Conservation (phyloP, 2,329 filamentous ascomycete genomes). For the Cadophora sp. region DNA sequence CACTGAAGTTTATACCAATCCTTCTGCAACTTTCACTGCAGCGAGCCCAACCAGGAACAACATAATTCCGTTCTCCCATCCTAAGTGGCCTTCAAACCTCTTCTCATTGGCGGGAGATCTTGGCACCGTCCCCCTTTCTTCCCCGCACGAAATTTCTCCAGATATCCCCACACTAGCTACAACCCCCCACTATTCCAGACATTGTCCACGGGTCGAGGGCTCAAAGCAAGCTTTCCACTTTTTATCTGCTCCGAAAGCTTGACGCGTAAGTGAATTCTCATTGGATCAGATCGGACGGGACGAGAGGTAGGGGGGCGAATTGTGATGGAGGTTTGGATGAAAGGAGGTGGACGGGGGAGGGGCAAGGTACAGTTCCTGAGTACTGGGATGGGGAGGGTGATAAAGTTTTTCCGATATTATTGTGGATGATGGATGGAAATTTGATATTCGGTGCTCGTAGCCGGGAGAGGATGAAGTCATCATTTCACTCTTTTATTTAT, state of each 20-base stretch:
- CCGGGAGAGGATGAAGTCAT: neutral
- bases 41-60: neutral
- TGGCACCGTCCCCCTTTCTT: conserved; percentile 13
- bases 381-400: neutral
- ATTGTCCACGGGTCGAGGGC: neutral
- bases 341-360: neutral
- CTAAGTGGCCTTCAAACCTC: neutral
- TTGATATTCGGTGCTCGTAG: too few species aligned
- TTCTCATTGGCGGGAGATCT: conserved; percentile 28
- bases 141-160: conserved; percentile 27
- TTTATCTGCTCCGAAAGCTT: neutral
- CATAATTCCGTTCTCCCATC: neutral
- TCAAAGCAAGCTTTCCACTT: conserved; percentile 2
- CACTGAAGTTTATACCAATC: too few species aligned
- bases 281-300: too few species aligned
- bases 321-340: too few species aligned
- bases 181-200: conserved; percentile 1
- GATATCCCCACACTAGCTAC: neutral
- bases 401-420: conserved; percentile 7
- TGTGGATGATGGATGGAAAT: neutral
- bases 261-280: neutral
- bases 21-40: too few species aligned
- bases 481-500: neutral
- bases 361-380: neutral
- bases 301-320: neutral